A percentile compares a stretch with the other conserved stretches of the same genome.
These are phyloP conservation scores for Mortierella sp. DNA, from an alignment of 371 early-diverging fungal species.

Conservation along the genomic window DNA sequence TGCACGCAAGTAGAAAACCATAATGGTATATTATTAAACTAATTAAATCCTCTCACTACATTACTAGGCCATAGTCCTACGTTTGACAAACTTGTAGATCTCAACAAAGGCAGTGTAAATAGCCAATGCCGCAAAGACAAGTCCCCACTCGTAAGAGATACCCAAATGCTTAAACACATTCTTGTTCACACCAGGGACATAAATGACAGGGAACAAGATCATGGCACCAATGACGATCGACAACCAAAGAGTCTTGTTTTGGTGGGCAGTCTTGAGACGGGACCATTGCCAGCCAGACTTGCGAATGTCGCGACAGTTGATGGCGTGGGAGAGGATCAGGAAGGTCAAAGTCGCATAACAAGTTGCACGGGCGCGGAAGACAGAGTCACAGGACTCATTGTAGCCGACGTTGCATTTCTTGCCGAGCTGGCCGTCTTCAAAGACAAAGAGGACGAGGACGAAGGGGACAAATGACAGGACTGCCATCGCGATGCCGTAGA, in stretches of 20 bases:
- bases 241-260: slow-evolving; percentile 73
- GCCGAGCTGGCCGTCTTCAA: slow-evolving; percentile 74
- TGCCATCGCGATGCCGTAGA: slow-evolving; percentile 82
- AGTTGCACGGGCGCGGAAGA: slow-evolving; percentile 83
- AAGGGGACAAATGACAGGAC: slow-evolving; percentile 78
- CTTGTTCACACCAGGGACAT: slow-evolving; percentile 80
- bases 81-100: slow-evolving; percentile 63
- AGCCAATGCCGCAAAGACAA: slow-evolving; percentile 70
- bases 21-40: too few species aligned
- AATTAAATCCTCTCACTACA: too few species aligned
- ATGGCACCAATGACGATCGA: slow-evolving; percentile 68
- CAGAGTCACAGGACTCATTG: slow-evolving; percentile 73
- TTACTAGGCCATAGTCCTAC: slow-evolving; percentile 35
- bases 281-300: slow-evolving; percentile 70
- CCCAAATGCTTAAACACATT: slow-evolving; percentile 76
- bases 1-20: too few species aligned
- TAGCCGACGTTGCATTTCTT: slow-evolving; percentile 73
- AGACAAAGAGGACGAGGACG: slow-evolving; percentile 74
- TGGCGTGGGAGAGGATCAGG: slow-evolving; percentile 78
- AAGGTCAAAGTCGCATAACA: slow-evolving; percentile 78
- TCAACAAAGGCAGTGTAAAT: slow-evolving; percentile 75
- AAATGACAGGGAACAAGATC: slow-evolving; percentile 72
- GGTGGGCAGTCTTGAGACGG: slow-evolving; percentile 59
- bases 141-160: slow-evolving; percentile 86
- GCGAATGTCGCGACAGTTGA: slow-evolving; percentile 80